Evolutionary conservation across 345 rosid species (phyloP), one percentile per base, ranked within the genome.

Genomic region (Kandelia obovata): DNA sequence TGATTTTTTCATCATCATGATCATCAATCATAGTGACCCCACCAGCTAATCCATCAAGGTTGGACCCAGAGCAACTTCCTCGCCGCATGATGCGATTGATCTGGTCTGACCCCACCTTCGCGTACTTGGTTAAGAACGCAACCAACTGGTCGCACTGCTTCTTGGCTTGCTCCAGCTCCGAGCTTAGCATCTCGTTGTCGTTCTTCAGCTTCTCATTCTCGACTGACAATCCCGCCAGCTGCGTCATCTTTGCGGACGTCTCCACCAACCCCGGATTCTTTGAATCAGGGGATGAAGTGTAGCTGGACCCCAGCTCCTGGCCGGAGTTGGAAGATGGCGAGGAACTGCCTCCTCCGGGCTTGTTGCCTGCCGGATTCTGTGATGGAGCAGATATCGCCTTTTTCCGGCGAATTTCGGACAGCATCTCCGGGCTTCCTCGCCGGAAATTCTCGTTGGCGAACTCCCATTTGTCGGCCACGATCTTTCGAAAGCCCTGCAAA

Each of bases 381-480:
- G 61, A 46, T 17, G 75, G 74, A n/a, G 77, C 46, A 47, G 76
- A 19, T 6, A 69, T 27, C 7, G 70, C 80, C 11, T 90, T 43
- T 37, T 91, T 91, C 11, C 98, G 88, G 25, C 69, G 79, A 66
- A 89, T 87, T 19, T 77, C 86, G 7, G 84, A 30, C 37, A 88
- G 62, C 10, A 83, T 78, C 27, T 86, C 88, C 26, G 76, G 85
- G 2, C 82, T 79, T 51, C 85, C 96, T 67, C 83, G 80, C 25
- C 79, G 79, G 82, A 90, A 90, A 70, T 83, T 66, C 31, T 90
- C 91, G 81, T 90, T 90, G 16, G 88, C 87, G 35, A 90, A 90
- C 53, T 90, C 96, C 96, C 96, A 88, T 79, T 90, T 90, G 65
- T 90, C 93, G n/a, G 93, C 85, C 62, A 88, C 96, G 32, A 84